These are phyloP conservation scores for Ophiocordyceps australis DNA, from an alignment of 2,329 filamentous ascomycete species.

Conservation along the genomic window DNA sequence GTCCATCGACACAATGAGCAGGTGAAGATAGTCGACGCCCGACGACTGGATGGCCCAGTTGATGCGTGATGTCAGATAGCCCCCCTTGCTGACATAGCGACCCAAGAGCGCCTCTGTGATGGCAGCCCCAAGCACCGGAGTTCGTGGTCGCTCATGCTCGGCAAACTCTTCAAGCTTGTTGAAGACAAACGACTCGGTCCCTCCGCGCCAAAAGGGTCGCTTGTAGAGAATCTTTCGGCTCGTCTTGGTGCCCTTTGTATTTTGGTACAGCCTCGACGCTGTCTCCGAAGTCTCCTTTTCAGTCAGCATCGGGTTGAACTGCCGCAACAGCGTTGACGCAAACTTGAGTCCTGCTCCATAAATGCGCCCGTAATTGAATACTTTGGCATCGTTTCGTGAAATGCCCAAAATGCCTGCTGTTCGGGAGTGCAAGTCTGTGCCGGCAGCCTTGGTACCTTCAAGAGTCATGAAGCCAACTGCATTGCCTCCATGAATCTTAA, in stretches of 20 bases:
- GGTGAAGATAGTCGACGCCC: constrained; percentile 90
- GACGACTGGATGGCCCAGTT: constrained; percentile 99
- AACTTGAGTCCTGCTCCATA: constrained; percentile 97
- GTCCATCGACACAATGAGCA: constrained; percentile 88
- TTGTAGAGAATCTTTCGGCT: constrained; percentile 54
- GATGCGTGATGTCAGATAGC: constrained; percentile 89
- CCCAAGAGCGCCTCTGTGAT: constrained; percentile 92
- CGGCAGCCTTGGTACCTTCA: constrained; percentile 84
- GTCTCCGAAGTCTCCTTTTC: constrained; percentile 62
- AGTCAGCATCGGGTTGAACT: constrained; percentile 76
- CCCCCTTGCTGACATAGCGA: constrained; percentile 71
- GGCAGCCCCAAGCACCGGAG: constrained; percentile 80
- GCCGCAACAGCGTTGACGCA: constrained; percentile 70
- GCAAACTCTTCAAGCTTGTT: constrained; percentile 97
- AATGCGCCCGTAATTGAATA: constrained; percentile 98
- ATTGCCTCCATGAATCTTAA: constrained; percentile 88
- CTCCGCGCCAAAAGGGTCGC: constrained; percentile 79
- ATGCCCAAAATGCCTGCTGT: constrained; percentile 88
- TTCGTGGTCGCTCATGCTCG: constrained; percentile 78
- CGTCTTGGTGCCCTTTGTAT: constrained; percentile 82
- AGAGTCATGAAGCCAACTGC: constrained; percentile 98
- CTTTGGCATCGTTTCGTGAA: constrained; percentile 84
- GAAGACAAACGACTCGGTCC: constrained; percentile 95
- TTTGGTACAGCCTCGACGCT: constrained; percentile 65
- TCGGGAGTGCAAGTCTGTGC: constrained; percentile 86